Conservation (phyloP, 75 land plant genomes). For the Adiantum capillusveneris region DNA sequence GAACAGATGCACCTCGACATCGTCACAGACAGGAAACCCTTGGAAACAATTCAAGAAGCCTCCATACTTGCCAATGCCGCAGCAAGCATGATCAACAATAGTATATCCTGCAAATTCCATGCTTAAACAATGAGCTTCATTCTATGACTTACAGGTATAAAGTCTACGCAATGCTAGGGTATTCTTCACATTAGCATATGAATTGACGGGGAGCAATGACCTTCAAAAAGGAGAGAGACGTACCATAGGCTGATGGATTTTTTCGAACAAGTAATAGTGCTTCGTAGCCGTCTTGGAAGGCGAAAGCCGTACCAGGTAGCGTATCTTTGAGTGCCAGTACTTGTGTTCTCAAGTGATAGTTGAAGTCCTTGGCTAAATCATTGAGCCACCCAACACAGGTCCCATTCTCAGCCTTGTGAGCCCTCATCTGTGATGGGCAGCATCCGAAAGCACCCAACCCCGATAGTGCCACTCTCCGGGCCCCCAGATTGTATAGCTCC, state of each 20-base stretch:
- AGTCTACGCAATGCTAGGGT: too few relatives aligned
- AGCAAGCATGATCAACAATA: conserved; percentile 15
- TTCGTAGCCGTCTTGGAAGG: conserved; percentile 19
- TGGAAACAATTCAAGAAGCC: conserved; percentile 21
- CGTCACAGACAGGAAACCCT: conserved; percentile 8
- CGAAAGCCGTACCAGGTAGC: conserved; percentile 12
- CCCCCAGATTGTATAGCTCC: conserved; percentile 25
- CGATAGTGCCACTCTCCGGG: conserved; percentile 23
- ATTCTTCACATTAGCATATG: too few relatives aligned
- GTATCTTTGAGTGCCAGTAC: conserved; percentile 8
- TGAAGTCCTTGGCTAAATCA: conserved; percentile 14
- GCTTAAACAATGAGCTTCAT: too few relatives aligned
- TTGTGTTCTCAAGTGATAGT: conserved; percentile 9
- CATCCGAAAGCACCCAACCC: conserved; percentile 31
- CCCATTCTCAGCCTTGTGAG: conserved; percentile 15
- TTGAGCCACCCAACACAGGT: conserved; percentile 20
- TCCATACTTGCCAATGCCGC: conserved; percentile 22
- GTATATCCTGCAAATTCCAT: conserved; percentile 27
- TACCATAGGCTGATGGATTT: conserved; percentile 22
- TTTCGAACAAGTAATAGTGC: conserved; percentile 5
- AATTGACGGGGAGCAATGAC: too few relatives aligned
- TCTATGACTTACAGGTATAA: too few relatives aligned
- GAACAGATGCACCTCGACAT: conserved; percentile 15
- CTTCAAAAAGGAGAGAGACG: too few relatives aligned
- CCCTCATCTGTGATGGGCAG: conserved; percentile 23